Evolutionary conservation across 768 basidiomycete species (phyloP), one percentile per base, ranked within the genome.

Genomic region (Termitomyces sp.): DNA sequence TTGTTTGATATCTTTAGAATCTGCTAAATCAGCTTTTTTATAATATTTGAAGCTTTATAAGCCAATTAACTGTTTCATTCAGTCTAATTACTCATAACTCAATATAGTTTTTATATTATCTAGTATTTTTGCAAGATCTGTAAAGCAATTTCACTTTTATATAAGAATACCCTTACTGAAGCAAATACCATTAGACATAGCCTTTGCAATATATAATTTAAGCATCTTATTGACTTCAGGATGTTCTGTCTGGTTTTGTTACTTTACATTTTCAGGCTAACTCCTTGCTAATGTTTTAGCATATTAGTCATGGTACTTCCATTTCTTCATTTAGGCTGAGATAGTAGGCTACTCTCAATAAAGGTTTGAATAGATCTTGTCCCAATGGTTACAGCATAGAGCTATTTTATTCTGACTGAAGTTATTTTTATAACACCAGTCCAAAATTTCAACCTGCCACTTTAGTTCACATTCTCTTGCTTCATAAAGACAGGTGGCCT

Each of bases 101-200:
- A 76, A 54, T 0, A 51, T 64, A 5, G 77, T 58, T 0, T 61
- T 38, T 5, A 76, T 67, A 12, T 76, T 70, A 2, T 66, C 35
- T 2, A 69, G 71, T 40, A 78, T 51, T 0, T 67, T 62, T 38
- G 31, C 61, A 42, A 67, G 55, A n/a, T 73, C 63, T 4, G 71
- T 69, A 69, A 77, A 76, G 2, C 1, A 0, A 5, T 17, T 63
- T 68, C 70, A 74, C 59, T 77, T 75, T 33, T 71, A 63, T 0
- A 48, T 45, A 38, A 78, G 58, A 17, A 75, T 67, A 21, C 68
- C 68, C 0, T 73, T 70, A 33, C 64, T 76, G 17, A 78, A 30
- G 0, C 64, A 17, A n/a, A 78, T 50, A 1, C 53, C 53, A 55
- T 73, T 64, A 2, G 37, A 38, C 67, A 70, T 68, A 17, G 70